Base-by-base conservation (phyloP, 495 filamentous ascomycete genomes). In the Jackrogersella multiformis region DNA sequence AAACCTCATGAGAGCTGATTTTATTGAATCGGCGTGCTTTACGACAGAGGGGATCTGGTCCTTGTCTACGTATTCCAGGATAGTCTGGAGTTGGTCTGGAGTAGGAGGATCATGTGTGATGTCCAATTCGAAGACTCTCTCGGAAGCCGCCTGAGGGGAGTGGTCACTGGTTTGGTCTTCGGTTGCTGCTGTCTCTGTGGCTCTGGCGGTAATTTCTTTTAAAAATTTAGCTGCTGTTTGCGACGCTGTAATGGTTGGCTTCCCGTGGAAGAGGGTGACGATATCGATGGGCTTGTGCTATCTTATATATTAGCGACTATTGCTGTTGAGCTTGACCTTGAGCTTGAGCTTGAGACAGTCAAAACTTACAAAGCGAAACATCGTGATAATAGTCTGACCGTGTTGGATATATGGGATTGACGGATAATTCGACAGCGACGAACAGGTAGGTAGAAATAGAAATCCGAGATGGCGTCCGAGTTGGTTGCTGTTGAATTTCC, bases 191-290 rank as follows among this genome's bases (percentile, higher is more conserved):
- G 21, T 21, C n/a, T 20, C 77, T 0, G 81, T 66, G 8, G 90
- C 89, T 9, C 80, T 81, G n/a, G 87, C 84, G 2, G 89, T 88
- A 9, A 86, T 80, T 76, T 91, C 86, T 73, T 94, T 94, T 21
- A 98, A 86, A 51, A 94, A 76, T 23, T 87, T 88, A 20, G 89
- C 84, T 28, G 87, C 86, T 41, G 87, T 86, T 12, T 82, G 82
- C 2, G 92, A 96, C 66, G 87, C 76, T 2, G 87, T 80, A 15
- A 83, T 78, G 38, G 78, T 79, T 21, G 94, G 86, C 68, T 89
- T 87, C n/a, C n/a, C n/a, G 85, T 97, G 94, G 86, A 98, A 99
- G 82, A 99, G 89, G 59, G 93, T 97, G 71, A 99, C 89, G 64
- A 96, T 88, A 82, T 98, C 92, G 78, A 92, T 85, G 65, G 90